phyloP scores from a whole-genome alignment of 2,329 filamentous ascomycete genomes.

The Botrytis sinoallii region DNA sequence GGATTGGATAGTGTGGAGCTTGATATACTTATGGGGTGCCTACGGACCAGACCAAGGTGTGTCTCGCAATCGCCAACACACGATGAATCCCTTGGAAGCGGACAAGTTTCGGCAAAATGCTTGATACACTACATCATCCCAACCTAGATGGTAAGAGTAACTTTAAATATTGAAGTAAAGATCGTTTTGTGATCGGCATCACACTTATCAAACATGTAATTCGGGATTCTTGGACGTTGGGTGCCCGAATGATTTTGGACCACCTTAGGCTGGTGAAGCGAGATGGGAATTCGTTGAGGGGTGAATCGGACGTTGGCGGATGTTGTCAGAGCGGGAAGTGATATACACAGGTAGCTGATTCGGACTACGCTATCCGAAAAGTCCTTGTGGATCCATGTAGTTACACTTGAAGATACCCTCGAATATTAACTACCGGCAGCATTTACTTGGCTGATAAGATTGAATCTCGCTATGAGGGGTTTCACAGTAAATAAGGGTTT shows the following conservation, averaged over 20 bases:
- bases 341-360: neutral
- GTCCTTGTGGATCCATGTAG: neutral
- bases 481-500: neutral
- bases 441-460: neutral
- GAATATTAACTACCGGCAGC: neutral
- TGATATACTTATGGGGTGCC: neutral
- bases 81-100: neutral
- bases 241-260: neutral
- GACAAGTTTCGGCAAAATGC: neutral
- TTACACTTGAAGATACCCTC: slow-evolving; percentile 8
- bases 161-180: neutral
- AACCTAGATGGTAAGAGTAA: neutral
- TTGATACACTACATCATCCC: neutral
- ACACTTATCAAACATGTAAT: neutral
- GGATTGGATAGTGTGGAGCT: neutral
- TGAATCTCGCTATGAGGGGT: neutral
- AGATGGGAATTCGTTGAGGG: neutral
- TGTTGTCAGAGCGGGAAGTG: neutral
- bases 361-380: neutral
- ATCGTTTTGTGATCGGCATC: neutral
- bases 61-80: neutral
- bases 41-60: neutral
- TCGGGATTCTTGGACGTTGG: neutral
- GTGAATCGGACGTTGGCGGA: neutral
- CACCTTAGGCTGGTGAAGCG: no score